Evolutionary conservation across 129 eudicot genomes (phyloP).

Genomic region (Solidago caesia): DNA sequence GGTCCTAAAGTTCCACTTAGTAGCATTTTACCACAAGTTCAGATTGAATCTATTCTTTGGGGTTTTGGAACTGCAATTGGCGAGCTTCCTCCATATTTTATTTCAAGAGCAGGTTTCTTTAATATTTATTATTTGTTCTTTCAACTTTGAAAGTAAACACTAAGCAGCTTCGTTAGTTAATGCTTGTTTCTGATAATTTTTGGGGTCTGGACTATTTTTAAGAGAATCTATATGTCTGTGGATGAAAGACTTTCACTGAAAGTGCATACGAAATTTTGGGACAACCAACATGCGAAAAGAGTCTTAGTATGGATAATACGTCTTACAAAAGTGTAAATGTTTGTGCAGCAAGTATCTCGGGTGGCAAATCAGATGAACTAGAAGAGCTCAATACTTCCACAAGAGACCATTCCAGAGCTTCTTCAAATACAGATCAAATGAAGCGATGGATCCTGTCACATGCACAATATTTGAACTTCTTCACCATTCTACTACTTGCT

Average conservation of each 20-base stretch:
- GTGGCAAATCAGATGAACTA: constrained; percentile 50
- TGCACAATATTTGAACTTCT: constrained; percentile 8
- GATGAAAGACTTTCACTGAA: too few relatives aligned
- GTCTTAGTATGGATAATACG: not conserved
- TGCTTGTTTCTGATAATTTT: not conserved
- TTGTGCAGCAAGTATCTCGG: constrained; percentile 63
- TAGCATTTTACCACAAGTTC: constrained; percentile 78
- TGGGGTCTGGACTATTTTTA: not conserved
- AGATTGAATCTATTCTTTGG: constrained; percentile 73
- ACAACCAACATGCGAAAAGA: not conserved
- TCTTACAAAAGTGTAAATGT: not conserved
- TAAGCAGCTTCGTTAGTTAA: too few relatives aligned
- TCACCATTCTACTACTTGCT: constrained; percentile 11
- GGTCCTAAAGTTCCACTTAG: constrained; percentile 54
- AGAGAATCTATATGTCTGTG: not conserved
- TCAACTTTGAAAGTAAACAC: too few relatives aligned
- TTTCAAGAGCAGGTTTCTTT: constrained; percentile 72
- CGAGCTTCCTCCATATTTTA: constrained; percentile 83
- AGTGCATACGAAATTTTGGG: too few relatives aligned
- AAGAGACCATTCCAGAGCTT: constrained; percentile 39
- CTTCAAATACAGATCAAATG: constrained; percentile 38
- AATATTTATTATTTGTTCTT: not conserved
- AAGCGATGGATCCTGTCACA: constrained; percentile 44
- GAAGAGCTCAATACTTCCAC: constrained; percentile 55
- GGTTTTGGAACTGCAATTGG: constrained; percentile 81